Evolutionary conservation across 768 basidiomycete species (phyloP), one percentile per base, ranked within the genome.

Genomic region (Trametes cinnabarina): DNA sequence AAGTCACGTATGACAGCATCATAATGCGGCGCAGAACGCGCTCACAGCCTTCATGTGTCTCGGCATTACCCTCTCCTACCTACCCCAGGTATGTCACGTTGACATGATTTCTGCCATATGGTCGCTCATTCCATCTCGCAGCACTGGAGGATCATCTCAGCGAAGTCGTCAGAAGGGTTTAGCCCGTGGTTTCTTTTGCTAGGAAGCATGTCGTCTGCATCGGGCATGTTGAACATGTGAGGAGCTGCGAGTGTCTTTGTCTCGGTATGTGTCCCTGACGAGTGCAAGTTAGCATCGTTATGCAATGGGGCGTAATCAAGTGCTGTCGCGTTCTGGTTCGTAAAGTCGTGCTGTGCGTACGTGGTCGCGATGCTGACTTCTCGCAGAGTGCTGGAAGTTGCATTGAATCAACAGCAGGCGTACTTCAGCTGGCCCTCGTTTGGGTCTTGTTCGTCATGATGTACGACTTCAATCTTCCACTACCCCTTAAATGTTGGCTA

Each of bases 121-220:
- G 11, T 14, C 20, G 14, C 25, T 26, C 15, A 48, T 35, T 5
- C 14, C 9, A 15, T 15, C 15, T 7, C n/a, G 17, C 35, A 93
- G 88, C 92, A 92, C 65, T 73, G 84, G 51, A 82, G 93, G 7
- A 97, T 97, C 63, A 88, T 97, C 65, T 69, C 77, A 48, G 79
- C 84, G 22, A 80, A 83, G 37, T 88, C 93, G 0, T 93, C 90
- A 0, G 87, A 95, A 63, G 97, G 97, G 0, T 85, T 98, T 62
- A 94, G 90, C 60, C 93, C 95, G 17, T 87, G 90, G 82, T 98
- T 91, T 67, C 75, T 98, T 32, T 77, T 98, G 6, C 82, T 98
- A 0, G 97, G 97, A 7, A 87, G 87, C 61, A 92, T 90, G 0
- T 90, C 90, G 15, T 83, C 86, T 12, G 88, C 91, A 3, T 86